phyloP scores from a whole-genome alignment of 2,329 filamentous ascomycete species.

The Penicillium brevicompactum region DNA sequence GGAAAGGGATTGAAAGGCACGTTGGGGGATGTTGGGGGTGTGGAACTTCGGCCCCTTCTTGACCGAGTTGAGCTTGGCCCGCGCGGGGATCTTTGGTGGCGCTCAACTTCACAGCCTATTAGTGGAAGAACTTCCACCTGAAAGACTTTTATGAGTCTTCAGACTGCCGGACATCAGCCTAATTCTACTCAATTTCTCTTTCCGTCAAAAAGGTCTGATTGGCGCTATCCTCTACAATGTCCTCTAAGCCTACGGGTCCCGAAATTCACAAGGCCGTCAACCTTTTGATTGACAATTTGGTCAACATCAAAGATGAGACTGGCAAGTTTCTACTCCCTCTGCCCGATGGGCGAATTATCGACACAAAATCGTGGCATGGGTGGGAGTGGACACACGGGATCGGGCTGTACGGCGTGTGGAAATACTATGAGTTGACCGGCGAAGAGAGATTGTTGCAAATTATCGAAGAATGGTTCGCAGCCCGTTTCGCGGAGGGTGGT shows the following conservation, averaged over 20 bases:
- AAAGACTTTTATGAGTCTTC: not conserved
- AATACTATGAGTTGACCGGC: slow-evolving; percentile 75
- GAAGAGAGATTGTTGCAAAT: slow-evolving; percentile 62
- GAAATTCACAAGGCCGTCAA: slow-evolving; percentile 60
- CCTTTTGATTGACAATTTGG: slow-evolving; percentile 70
- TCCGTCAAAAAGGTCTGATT: not conserved
- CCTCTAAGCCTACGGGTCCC: slow-evolving; percentile 23
- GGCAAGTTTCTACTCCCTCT: slow-evolving; percentile 73
- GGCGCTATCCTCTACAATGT: slow-evolving; percentile 14
- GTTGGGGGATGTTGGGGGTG: not conserved
- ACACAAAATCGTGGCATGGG: slow-evolving; percentile 74
- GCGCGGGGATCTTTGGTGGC: slow-evolving; percentile 13
- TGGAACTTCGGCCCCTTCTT: slow-evolving; percentile 13
- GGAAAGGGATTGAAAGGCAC: not conserved
- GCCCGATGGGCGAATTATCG: slow-evolving; percentile 73
- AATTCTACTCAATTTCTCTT: not conserved
- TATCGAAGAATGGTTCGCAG: slow-evolving; percentile 73
- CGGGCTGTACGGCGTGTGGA: slow-evolving; percentile 78
- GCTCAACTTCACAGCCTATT: slow-evolving; percentile 16
- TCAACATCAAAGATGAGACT: slow-evolving; percentile 75
- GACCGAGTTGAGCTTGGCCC: slow-evolving; percentile 22
- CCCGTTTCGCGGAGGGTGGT: slow-evolving; percentile 67
- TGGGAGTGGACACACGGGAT: slow-evolving; percentile 86
- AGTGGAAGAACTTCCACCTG: slow-evolving; percentile 11
- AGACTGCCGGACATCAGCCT: not conserved